A percentile compares a stretch with the other conserved stretches of the same genome.
Evolutionary conservation across 108 stramenopile species (phyloP).

Genomic region (Epithemia pelagica): DNA sequence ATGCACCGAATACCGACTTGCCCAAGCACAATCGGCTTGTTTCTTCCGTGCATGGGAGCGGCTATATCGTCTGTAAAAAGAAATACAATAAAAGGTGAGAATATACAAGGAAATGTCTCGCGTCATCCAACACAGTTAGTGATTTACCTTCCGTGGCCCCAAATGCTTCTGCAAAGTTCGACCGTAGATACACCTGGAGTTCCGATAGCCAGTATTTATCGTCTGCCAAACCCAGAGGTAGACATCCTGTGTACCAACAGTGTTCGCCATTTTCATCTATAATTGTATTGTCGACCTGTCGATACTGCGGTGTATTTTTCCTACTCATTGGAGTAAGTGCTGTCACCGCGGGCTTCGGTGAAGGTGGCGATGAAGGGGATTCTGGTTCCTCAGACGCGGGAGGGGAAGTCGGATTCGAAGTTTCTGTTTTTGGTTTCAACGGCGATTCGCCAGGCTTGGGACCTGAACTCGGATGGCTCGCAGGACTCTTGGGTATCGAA

Average conservation of each 20-base stretch:
- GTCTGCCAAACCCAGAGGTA: conserved; percentile 63
- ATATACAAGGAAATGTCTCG: conserved; percentile 2
- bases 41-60: conserved; percentile 77
- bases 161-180: conserved; percentile 79
- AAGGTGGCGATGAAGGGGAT: not conserved
- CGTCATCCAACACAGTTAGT: not conserved
- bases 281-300: conserved; percentile 1
- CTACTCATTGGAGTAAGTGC: not conserved
- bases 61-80: conserved; percentile 31
- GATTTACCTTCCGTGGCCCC: conserved; percentile 44
- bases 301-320: not conserved
- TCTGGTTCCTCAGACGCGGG: not conserved
- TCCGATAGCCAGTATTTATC: conserved; percentile 85
- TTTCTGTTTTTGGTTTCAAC: not conserved
- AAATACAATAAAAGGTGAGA: not conserved
- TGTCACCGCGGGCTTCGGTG: not conserved
- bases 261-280: not conserved
- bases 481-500: not conserved
- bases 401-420: not conserved
- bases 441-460: not conserved
- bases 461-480: not conserved
- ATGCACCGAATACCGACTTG: conserved; percentile 84
- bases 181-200: conserved; percentile 71
- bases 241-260: conserved; percentile 46
- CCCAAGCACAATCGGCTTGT: conserved; percentile 80